These are phyloP conservation scores for Grammothele lineata DNA, from an alignment of 768 basidiomycete species.

Conservation along the genomic window DNA sequence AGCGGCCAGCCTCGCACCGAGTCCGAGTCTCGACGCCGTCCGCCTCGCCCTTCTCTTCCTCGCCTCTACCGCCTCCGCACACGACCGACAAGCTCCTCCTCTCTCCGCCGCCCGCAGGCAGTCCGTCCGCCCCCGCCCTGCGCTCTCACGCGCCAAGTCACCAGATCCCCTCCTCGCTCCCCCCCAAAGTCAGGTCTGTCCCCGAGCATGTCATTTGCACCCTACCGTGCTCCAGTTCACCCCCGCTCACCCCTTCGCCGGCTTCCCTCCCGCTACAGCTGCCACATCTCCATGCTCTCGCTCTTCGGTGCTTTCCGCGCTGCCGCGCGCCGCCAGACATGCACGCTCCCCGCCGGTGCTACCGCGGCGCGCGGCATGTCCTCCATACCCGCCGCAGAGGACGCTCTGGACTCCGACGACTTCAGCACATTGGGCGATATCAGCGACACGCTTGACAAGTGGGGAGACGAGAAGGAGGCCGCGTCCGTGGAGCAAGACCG, in stretches of 20 bases:
- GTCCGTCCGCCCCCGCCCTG: background rate
- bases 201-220: constrained; percentile 1
- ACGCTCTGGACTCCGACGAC: too few species aligned
- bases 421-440: background rate
- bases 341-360: background rate
- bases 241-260: background rate
- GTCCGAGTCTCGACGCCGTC: too few species aligned
- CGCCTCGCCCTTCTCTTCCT: too few species aligned
- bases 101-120: too few species aligned
- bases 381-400: too few species aligned
- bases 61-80: too few species aligned
- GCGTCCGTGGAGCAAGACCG: background rate
- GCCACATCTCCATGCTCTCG: constrained; percentile 9
- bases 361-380: too few species aligned
- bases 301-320: constrained; percentile 11
- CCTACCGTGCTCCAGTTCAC: background rate
- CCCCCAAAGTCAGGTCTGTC: background rate
- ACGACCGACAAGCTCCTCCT: too few species aligned
- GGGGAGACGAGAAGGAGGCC: background rate
- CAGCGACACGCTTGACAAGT: constrained; percentile 1
- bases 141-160: constrained; percentile 3
- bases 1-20: too few species aligned
- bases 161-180: background rate
- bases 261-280: background rate
- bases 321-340: constrained; percentile 7